Evolutionary conservation across 495 filamentous ascomycete species (phyloP), one percentile per base, ranked within the genome.

Genomic region (Penicillium arizonense): DNA sequence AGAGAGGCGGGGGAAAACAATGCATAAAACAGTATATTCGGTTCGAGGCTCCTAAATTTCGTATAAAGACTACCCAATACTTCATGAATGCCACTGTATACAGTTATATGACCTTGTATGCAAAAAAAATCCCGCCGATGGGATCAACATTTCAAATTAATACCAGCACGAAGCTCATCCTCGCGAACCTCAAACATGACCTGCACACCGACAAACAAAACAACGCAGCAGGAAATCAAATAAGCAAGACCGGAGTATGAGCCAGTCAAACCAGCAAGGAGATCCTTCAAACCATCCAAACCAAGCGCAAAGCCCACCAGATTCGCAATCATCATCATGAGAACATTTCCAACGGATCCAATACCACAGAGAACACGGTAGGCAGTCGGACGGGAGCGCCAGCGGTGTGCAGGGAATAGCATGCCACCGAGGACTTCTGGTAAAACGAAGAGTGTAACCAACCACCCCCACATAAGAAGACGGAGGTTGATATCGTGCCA

Each of bases 401-500:
- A 97, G 48, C 81, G 81, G 14, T 71, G 62, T 18, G 76, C 75
- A 1, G 91, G 90, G 72, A 97, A 96, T 2, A 90, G 28, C 36
- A 82, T 72, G 0, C 77, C 71, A 7, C 84, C 90, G 12, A 90
- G 67, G 41, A 92, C 77, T 67, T 97, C 95, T 1, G 94, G 94
- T 21, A 97, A 64, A 63, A 99, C 87, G 71, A 99, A 99, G 10
- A 97, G 70, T 4, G 92, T 90, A 38, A 97, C 82, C 44, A 99
- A 75, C 94, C 94, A 99, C 12, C 94, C 91, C 94, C 94, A 99
- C 63, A 94, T 86, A 12, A 99, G 81, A 21, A 99, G 79, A 39
- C 86, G 83, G n/a, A 97, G 81, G 62, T 92, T 85, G 66, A 99
- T 95, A 61, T 99, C 94, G 68, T 99, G 94, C 94, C 94, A 99